Evolutionary conservation across 1,139 yeast genomes (phyloP).

Genomic region (Pichia sp.): DNA sequence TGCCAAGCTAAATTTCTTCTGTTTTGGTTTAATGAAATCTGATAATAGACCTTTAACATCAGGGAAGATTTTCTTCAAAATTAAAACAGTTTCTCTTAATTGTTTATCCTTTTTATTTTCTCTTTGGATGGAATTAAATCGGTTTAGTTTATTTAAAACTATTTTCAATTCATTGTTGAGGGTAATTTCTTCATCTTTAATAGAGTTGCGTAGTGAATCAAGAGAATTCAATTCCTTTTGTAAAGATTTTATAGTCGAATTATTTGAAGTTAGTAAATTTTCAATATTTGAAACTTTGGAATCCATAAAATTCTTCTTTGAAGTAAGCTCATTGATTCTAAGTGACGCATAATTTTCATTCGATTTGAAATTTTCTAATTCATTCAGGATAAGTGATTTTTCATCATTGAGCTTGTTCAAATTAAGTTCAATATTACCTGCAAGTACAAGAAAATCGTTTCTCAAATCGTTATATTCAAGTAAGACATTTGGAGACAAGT

Average conservation of each 20-base stretch:
- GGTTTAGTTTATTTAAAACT: conserved; percentile 57
- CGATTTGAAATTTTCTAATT: conserved; percentile 36
- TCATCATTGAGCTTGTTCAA: conserved; percentile 41
- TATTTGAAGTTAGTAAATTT: conserved; percentile 27
- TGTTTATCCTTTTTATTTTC: conserved; percentile 66
- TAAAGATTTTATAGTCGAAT: conserved; percentile 31
- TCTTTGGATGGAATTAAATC: conserved; percentile 65
- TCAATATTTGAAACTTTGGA: conserved; percentile 34
- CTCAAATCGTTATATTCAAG: conserved; percentile 57
- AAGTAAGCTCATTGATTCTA: conserved; percentile 35
- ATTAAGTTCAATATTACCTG: conserved; percentile 56
- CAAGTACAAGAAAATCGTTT: conserved; percentile 47
- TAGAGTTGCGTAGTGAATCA: conserved; percentile 41
- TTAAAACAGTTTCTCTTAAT: conserved; percentile 63
- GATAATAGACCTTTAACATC: conserved; percentile 76
- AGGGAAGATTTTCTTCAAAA: conserved; percentile 65
- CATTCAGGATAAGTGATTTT: conserved; percentile 36
- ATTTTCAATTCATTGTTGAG: conserved; percentile 61
- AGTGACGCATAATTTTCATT: conserved; percentile 40
- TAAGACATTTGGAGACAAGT: conserved; percentile 23
- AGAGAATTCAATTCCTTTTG: conserved; percentile 39
- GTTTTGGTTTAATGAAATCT: conserved; percentile 76
- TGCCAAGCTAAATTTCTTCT: conserved; percentile 69
- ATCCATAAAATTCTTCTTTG: conserved; percentile 33
- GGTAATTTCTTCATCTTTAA: conserved; percentile 43